A percentile compares a stretch with the other conserved stretches of the same genome.
phyloP scores from a whole-genome alignment of 1,284 basidiomycete genomes.

The Naganishia cerealis region DNA sequence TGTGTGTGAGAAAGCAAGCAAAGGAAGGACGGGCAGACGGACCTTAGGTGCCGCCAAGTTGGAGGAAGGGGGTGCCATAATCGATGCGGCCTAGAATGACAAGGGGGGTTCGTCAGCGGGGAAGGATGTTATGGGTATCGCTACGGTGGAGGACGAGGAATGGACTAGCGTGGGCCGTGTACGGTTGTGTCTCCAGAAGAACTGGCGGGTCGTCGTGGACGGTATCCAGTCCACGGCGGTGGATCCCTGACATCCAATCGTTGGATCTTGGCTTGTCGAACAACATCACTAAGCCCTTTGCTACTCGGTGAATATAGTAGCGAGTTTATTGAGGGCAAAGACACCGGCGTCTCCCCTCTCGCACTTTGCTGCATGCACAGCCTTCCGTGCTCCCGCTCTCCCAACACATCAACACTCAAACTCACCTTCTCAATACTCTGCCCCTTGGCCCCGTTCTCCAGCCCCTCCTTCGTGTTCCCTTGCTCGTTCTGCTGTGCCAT shows the following conservation, averaged over 20 bases:
- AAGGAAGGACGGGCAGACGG: conserved; percentile 29
- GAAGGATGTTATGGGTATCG: not conserved
- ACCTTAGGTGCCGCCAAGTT: conserved; percentile 51
- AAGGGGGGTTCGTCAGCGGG: not conserved
- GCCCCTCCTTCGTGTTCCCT: conserved; percentile 18
- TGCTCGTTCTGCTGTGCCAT: not conserved
- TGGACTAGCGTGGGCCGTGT: not conserved
- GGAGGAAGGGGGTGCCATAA: conserved; percentile 53
- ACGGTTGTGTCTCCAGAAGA: not conserved
- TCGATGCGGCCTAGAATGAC: conserved; percentile 40
- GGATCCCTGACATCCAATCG: no score
- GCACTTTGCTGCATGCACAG: not conserved
- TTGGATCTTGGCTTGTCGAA: no score
- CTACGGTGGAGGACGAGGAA: not conserved
- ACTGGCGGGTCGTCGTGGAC: no score
- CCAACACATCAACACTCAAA: not conserved
- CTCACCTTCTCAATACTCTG: conserved; percentile 27
- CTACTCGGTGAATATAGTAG: no score
- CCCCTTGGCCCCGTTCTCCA: conserved; percentile 27
- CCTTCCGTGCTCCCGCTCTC: no score
- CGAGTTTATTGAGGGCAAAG: no score
- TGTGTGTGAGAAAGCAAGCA: not conserved
- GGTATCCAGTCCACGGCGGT: no score
- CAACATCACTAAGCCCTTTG: no score
- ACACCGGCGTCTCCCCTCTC: not conserved